Evolutionary conservation across 495 filamentous ascomycete genomes (phyloP), one percentile per base, ranked within the genome.

Genomic region (Hypomontagnella submonticulosa): DNA sequence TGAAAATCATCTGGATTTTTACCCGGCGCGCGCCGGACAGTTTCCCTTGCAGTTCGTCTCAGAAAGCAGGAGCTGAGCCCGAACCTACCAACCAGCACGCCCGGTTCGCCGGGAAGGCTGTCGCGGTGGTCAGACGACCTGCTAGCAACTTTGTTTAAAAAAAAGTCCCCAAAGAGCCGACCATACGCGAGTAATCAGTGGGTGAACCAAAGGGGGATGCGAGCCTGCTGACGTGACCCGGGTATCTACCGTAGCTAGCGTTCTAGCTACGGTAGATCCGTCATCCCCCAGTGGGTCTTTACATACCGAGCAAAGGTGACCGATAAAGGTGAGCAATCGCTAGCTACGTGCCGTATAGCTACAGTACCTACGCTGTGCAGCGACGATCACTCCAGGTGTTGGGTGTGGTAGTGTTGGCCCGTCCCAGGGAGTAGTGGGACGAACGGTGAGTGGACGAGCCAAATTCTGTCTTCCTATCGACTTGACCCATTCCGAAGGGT

Each of bases 241-340:
- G 57, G 46, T 66, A 70, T 61, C 67, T 66, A 66, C 57, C 67
- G 56, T 69, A 38, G 54, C 60, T 64, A 56, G 60, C 19, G 16
- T 38, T 54, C 52, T 57, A 59, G 56, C 49, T 60, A 55, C 59
- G 41, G 59, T 56, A 63, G 66, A 69, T 69, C 66, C 43, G 18
- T 55, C 37, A 20, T 41, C 42, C 32, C 16, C 19, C 27, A 20
- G 60, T 63, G 59, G 59, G 54, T 56, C 60, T 11, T 13, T 9
- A 52, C 55, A 56, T 64, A 69, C 66, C 66, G 66, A 69, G 55
- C 60, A 61, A 64, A 55, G 66, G 66, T 69, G 60, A 69, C 66
- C 43, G 38, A 19, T 43, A 19, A 57, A 69, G 66, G 66, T 69
- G 66, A 69, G 56, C 30, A 41, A 38, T 8, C 42, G 38, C 53